Conservation (phyloP, 2,329 filamentous ascomycete genomes). For the Cercospora sp. region DNA sequence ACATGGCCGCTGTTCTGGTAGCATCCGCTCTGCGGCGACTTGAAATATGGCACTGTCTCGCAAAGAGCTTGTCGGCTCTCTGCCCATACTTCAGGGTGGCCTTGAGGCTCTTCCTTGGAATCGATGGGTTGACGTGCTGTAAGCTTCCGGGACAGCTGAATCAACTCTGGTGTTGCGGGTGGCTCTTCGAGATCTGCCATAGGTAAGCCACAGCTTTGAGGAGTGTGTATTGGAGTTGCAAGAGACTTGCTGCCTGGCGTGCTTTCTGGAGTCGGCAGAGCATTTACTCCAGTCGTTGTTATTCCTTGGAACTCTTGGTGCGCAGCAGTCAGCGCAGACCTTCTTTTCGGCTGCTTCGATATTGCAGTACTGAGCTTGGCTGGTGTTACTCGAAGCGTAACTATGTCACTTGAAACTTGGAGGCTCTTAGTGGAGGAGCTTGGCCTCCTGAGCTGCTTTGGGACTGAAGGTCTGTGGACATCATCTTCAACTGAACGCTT, state of each 20-base stretch:
- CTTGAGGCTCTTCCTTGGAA: slow-evolving; percentile 38
- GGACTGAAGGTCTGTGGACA: not conserved
- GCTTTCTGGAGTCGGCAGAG: not conserved
- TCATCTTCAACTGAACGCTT: not conserved
- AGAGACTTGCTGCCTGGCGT: not conserved
- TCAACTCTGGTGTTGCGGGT: slow-evolving; percentile 5
- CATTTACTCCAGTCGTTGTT: not conserved
- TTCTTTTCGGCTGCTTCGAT: not conserved
- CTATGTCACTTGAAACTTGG: not conserved
- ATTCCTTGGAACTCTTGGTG: not conserved
- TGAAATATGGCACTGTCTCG: slow-evolving; percentile 64
- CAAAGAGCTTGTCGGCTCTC: slow-evolving; percentile 61
- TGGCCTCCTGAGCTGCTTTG: not conserved
- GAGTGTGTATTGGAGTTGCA: not conserved
- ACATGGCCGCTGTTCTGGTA: slow-evolving; percentile 55
- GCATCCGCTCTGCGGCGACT: slow-evolving; percentile 59
- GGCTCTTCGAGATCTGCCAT: not conserved
- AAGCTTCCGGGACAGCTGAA: slow-evolving; percentile 31
- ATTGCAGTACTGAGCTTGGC: not conserved
- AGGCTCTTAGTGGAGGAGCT: not conserved
- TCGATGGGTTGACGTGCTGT: slow-evolving; percentile 30
- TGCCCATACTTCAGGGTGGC: slow-evolving; percentile 57
- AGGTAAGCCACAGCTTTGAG: not conserved
- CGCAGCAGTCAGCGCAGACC: not conserved
- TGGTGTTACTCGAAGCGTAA: not conserved